Base-by-base conservation (phyloP, 1,284 basidiomycete genomes). In the Entoloma clypeatum region DNA sequence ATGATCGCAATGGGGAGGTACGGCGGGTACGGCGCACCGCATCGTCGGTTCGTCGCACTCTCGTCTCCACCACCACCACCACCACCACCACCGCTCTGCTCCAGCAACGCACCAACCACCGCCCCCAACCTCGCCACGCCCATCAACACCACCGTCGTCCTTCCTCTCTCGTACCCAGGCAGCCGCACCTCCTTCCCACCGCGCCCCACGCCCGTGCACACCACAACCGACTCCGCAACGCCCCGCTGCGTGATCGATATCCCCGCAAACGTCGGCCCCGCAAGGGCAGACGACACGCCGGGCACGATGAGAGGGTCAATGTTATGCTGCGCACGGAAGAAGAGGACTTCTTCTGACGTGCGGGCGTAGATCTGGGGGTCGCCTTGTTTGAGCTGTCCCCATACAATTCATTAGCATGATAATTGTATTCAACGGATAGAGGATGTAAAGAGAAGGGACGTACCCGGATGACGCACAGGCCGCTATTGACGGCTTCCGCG, bases 161-260 rank as follows among this genome's bases (percentile, higher is more conserved):
- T 71, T 1, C 73, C 70, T 6, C 92, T 77, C 51, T 88, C 81
- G 64, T 98, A 98, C 3, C 85, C 89, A 0, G 93, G 93, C 19
- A 98, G 65, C 35, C 75, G 72, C 16, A 95, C 90, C n/a, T 78
- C 76, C 53, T 86, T 86, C 0, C 95, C 95, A 8, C 81, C 76
- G 24, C 92, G 71, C 0, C 93, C 94, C 0, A 98, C 93, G 0
- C 93, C 95, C 0, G 95, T 98, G 63, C 92, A 96, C 1, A 98
- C 80, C 37, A 88, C 72, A 48, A 98, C 75, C 0, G 79, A 82
- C 53, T 98, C 93, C 0, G 93, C 87, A 0, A 92, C 92, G 0
- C 95, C 95, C 4, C 95, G 81, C 60, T 98, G 95, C 0, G 95
- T 98, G 18, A 98, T 86, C 0, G 95, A 92, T 21, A 98, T 93